phyloP scores from a whole-genome alignment of 805 yeast genomes.

The Saturnispora kantuleensis region DNA sequence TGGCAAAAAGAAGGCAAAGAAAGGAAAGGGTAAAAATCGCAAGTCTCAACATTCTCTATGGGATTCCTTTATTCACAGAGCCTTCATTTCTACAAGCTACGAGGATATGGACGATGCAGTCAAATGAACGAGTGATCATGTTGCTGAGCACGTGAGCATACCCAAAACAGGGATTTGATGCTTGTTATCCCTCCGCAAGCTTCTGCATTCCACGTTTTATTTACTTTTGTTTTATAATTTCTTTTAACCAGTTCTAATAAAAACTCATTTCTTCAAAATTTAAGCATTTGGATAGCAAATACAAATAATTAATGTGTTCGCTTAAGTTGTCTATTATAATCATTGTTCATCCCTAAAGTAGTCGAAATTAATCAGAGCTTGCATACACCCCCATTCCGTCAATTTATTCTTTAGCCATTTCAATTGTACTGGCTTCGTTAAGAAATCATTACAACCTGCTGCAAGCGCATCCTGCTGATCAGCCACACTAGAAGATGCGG shows the following conservation, averaged over 20 bases:
- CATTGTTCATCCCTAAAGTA: conserved; percentile 56
- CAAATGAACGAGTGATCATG: background rate
- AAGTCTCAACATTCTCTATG: conserved; percentile 32
- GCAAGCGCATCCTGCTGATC: conserved; percentile 87
- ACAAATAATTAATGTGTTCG: background rate
- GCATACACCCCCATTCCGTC: conserved; percentile 99
- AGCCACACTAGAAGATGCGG: conserved; percentile 79
- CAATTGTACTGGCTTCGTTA: conserved; percentile 91
- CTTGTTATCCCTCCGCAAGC: background rate
- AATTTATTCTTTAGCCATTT: conserved; percentile 91
- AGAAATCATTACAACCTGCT: conserved; percentile 95
- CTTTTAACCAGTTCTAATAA: background rate
- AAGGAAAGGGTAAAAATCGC: conserved; percentile 4
- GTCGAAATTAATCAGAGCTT: conserved; percentile 89
- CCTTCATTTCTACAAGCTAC: conserved; percentile 59
- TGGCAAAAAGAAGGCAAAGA: conserved; percentile 5
- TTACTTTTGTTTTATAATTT: background rate
- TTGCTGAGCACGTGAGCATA: no score
- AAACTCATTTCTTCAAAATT: no score
- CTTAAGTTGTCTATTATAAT: background rate
- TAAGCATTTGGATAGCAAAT: background rate
- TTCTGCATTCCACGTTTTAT: background rate
- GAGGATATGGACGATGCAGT: conserved; percentile 30
- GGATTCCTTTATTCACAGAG: conserved; percentile 45
- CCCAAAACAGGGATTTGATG: background rate